These are phyloP conservation scores for Diphasiastrum complanatum DNA, from an alignment of 83 land plant genomes.

Conservation along the genomic window DNA sequence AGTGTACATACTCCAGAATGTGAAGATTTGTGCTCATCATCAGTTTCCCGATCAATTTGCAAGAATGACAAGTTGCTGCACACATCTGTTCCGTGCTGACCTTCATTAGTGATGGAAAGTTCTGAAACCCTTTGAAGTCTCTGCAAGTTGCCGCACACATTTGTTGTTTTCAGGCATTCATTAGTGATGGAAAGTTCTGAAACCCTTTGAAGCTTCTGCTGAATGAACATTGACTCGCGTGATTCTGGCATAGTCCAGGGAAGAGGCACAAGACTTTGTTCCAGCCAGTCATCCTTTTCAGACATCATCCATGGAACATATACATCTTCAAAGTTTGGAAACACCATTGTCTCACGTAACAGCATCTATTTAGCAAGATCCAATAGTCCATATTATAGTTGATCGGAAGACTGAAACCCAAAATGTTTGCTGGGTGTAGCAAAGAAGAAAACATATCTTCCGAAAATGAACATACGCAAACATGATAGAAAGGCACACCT, in stretches of 20 bases:
- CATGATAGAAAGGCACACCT: too few relatives aligned
- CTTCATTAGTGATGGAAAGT: background rate
- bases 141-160: background rate
- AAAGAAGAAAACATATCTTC: too few relatives aligned
- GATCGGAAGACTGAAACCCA: too few relatives aligned
- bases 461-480: too few relatives aligned
- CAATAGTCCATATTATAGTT: too few relatives aligned
- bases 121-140: background rate
- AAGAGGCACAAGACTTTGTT: background rate
- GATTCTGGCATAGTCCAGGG: slow-evolving; percentile 7
- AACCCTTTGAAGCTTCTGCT: background rate
- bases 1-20: too few relatives aligned
- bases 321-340: slow-evolving; percentile 18
- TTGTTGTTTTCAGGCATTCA: background rate
- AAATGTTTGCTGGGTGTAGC: too few relatives aligned
- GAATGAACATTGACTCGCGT: background rate
- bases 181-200: background rate
- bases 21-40: background rate
- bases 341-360: slow-evolving; percentile 6
- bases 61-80: background rate
- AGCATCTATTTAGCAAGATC: too few relatives aligned
- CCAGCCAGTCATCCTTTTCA: slow-evolving; percentile 7
- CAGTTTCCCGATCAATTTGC: background rate
- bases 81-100: background rate
- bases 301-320: slow-evolving; percentile 26